These are phyloP conservation scores for Saccharomyces kudriavzevii DNA, from an alignment of 805 yeast species.

Conservation along the genomic window DNA sequence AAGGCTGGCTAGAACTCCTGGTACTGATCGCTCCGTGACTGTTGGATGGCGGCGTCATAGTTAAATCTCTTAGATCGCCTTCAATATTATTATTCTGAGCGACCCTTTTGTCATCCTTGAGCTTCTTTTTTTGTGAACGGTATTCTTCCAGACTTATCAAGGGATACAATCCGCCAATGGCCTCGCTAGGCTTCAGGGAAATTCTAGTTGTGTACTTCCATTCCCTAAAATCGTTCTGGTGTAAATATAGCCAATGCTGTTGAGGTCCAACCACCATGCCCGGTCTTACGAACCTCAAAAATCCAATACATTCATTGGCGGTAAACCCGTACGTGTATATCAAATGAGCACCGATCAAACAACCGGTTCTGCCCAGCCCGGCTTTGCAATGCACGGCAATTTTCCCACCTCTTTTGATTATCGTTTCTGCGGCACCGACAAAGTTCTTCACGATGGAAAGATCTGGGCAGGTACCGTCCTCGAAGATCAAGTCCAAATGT, in stretches of 20 bases:
- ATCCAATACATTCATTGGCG: conserved; percentile 93
- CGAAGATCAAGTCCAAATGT: conserved; percentile 93
- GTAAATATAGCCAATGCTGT: conserved; percentile 96
- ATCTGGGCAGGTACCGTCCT: conserved; percentile 97
- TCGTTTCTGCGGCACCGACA: conserved; percentile 89
- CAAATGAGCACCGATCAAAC: conserved; percentile 93
- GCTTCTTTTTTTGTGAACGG: conserved; percentile 41
- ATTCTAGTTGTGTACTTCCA: conserved; percentile 90
- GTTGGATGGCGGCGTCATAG: conserved; percentile 26
- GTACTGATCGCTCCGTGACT: conserved; percentile 25
- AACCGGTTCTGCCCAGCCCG: conserved; percentile 95
- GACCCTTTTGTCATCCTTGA: conserved; percentile 30
- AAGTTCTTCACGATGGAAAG: conserved; percentile 87
- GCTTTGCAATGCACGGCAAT: conserved; percentile 99
- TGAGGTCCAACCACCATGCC: conserved; percentile 99
- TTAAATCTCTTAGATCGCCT: conserved; percentile 15
- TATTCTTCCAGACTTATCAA: conserved; percentile 55
- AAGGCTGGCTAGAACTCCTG: conserved; percentile 22
- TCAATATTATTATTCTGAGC: conserved; percentile 14
- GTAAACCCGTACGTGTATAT: conserved; percentile 96
- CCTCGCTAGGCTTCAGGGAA: conserved; percentile 55
- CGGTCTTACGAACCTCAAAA: conserved; percentile 92
- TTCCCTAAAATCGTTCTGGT: conserved; percentile 91
- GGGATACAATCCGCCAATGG: conserved; percentile 60
- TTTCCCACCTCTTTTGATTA: conserved; percentile 78